Evolutionary conservation across 306 rosid species (phyloP).

Genomic region (Spatholobus suberectus): DNA sequence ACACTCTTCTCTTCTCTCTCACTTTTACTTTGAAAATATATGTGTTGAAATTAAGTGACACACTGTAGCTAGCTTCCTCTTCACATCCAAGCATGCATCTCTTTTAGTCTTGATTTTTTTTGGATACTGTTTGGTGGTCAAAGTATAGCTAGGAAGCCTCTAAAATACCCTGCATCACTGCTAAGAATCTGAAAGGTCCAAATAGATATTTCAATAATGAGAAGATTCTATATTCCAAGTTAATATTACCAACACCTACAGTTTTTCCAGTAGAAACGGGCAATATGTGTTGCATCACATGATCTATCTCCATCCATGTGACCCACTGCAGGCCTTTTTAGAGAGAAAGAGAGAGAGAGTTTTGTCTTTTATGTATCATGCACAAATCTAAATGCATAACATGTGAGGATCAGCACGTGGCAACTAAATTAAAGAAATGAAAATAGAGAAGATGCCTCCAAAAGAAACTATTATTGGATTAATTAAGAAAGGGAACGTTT

Average conservation of each 20-base stretch:
- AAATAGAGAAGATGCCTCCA: conserved; percentile 36
- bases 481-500: conserved; percentile 40
- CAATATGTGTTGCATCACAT: conserved; percentile 54
- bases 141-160: conserved; percentile 44
- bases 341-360: conserved; percentile 34
- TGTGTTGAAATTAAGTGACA: conserved; percentile 28
- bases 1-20: not conserved
- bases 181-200: conserved; percentile 47
- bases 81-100: not conserved
- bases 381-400: conserved; percentile 64
- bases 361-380: conserved; percentile 58
- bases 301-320: conserved; percentile 66
- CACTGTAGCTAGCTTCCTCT: not conserved
- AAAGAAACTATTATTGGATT: conserved; percentile 36
- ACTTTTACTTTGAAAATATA: conserved; percentile 28
- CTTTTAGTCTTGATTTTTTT: conserved; percentile 33
- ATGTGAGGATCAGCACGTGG: conserved; percentile 53
- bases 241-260: conserved; percentile 49
- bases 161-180: conserved; percentile 38
- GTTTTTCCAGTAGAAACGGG: conserved; percentile 41
- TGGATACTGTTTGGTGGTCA: conserved; percentile 48
- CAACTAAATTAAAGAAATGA: conserved; percentile 38
- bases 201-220: conserved; percentile 43
- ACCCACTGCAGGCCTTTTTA: conserved; percentile 53
- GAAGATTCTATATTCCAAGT: conserved; percentile 63